Evolutionary conservation across 106 monocot species (phyloP).

Genomic region (Apostasia ramifera): DNA sequence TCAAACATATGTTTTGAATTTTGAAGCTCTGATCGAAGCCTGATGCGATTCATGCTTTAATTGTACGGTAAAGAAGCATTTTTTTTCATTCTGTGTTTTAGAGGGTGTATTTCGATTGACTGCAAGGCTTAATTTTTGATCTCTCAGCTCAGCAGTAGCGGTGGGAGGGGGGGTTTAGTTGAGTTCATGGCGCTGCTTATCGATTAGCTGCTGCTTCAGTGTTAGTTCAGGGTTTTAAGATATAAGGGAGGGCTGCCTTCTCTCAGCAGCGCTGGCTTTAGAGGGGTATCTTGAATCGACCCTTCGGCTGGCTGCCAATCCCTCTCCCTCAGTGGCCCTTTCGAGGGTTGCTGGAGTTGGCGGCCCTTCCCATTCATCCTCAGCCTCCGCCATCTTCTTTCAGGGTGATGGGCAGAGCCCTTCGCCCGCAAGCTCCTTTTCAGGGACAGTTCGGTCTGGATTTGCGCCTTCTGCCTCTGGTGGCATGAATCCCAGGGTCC

Average conservation of each 20-base stretch:
- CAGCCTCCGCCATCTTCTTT: conserved; percentile 26
- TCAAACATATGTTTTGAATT: not conserved
- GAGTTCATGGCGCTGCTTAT: not conserved
- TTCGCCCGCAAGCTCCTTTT: conserved; percentile 26
- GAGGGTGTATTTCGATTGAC: not conserved
- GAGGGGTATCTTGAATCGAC: conserved; percentile 34
- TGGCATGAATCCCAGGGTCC: conserved; percentile 43
- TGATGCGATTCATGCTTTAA: not conserved
- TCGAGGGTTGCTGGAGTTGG: conserved; percentile 14
- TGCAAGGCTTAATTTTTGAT: too few relatives aligned
- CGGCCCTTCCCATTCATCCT: conserved; percentile 24
- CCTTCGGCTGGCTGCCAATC: conserved; percentile 18
- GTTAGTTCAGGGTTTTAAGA: conserved; percentile 1
- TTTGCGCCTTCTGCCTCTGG: conserved; percentile 14
- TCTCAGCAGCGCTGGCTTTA: conserved; percentile 23
- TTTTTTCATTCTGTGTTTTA: not conserved
- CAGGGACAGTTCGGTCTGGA: conserved; percentile 17
- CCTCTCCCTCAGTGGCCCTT: conserved; percentile 18
- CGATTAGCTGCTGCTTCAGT: not conserved
- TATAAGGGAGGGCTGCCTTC: not conserved
- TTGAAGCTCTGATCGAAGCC: not conserved
- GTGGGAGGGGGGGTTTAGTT: not conserved
- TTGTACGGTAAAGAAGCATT: not conserved
- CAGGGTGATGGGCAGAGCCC: conserved; percentile 34
- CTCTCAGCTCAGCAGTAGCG: too few relatives aligned